Conservation (phyloP, 352 stramenopile genomes). For the Globisporangium spinosum region DNA sequence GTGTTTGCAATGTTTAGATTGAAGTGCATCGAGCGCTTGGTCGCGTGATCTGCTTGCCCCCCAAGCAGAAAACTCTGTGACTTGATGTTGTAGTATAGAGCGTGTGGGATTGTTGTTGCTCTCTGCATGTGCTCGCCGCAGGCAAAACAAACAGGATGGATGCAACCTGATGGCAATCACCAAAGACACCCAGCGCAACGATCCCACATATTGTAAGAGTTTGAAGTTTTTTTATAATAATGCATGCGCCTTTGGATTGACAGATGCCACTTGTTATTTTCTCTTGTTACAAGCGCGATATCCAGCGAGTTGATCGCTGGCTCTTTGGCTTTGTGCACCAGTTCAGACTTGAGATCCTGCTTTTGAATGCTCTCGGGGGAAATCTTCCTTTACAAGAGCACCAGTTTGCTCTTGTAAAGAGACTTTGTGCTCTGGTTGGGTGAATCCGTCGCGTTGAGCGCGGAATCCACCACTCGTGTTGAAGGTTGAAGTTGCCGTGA, state of each 20-base stretch:
- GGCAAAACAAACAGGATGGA: neutral
- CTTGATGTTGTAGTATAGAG: neutral
- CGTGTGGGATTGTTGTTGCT: neutral
- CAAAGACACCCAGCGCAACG: neutral
- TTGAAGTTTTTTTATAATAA: conserved; percentile 3
- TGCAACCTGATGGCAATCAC: neutral
- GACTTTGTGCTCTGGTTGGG: conserved; percentile 14
- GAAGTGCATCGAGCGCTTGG: conserved; percentile 45
- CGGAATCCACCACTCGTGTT: conserved; percentile 1
- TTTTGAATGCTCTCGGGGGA: neutral
- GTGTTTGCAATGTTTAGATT: conserved; percentile 6
- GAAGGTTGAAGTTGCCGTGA: conserved; percentile 16
- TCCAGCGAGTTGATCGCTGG: neutral
- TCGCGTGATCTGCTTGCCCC: conserved; percentile 33
- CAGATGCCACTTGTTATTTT: neutral
- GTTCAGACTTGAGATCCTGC: neutral
- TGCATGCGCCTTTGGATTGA: conserved; percentile 3
- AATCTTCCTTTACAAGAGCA: conserved; percentile 16
- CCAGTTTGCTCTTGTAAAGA: conserved; percentile 1
- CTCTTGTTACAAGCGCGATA: too few species aligned
- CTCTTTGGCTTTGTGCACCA: neutral
- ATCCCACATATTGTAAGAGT: neutral
- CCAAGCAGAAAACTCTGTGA: conserved; percentile 5
- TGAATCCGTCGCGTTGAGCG: neutral
- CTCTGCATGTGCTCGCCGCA: neutral